Evolutionary conservation across 108 stramenopile species (phyloP).

Genomic region (Seminavis robusta): DNA sequence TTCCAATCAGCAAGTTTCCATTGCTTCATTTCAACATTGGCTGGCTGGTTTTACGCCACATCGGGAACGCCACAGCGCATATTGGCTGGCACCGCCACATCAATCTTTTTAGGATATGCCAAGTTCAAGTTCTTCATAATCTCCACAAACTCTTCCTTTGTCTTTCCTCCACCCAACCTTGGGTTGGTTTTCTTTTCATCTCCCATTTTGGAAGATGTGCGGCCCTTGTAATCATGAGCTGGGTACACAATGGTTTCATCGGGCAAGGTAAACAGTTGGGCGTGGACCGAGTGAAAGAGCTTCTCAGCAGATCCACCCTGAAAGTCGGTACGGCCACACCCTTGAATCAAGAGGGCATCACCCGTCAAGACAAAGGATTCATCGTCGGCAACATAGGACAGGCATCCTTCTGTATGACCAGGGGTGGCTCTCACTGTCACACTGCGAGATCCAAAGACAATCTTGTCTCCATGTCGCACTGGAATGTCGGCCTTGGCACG

Average conservation of each 20-base stretch:
- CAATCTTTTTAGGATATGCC: conserved; percentile 78
- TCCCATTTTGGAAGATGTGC: conserved; percentile 56
- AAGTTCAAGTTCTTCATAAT: conserved; percentile 83
- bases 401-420: conserved; percentile 88
- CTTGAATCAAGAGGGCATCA: conserved; percentile 77
- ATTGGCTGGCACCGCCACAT: conserved; percentile 82
- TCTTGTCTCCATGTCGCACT: conserved; percentile 56
- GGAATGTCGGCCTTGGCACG: conserved; percentile 68
- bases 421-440: conserved; percentile 75
- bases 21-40: too few relatives aligned
- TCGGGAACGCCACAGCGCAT: conserved; percentile 81
- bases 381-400: conserved; percentile 78
- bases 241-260: conserved; percentile 76
- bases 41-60: too few relatives aligned
- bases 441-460: conserved; percentile 65
- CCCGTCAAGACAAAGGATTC: conserved; percentile 85
- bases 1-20: too few relatives aligned
- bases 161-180: conserved; percentile 52
- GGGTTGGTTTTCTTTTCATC: conserved; percentile 74
- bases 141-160: conserved; percentile 80
- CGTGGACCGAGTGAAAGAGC: conserved; percentile 64
- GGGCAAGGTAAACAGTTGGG: conserved; percentile 78
- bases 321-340: conserved; percentile 88
- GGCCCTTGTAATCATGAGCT: conserved; percentile 86
- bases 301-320: conserved; percentile 66